Evolutionary conservation across 2,329 filamentous ascomycete species (phyloP).

Genomic region (Mycosphaerelloides madeirae): DNA sequence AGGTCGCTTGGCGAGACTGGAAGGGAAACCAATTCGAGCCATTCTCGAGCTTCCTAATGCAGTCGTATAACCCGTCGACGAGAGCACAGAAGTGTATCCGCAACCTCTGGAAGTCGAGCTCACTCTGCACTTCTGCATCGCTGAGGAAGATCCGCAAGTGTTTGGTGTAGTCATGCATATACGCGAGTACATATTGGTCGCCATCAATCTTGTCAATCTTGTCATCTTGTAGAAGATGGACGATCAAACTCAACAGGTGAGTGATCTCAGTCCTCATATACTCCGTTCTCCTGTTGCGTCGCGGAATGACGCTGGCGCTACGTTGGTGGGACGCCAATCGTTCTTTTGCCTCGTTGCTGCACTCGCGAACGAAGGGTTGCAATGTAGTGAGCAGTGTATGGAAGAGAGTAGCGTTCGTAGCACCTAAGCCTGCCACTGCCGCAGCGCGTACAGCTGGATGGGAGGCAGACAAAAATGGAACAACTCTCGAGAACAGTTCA

Average conservation of each 20-base stretch:
- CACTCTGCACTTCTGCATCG: slow-evolving; percentile 88
- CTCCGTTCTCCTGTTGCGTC: slow-evolving; percentile 78
- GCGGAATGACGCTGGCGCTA: slow-evolving; percentile 68
- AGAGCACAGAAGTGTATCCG: slow-evolving; percentile 91
- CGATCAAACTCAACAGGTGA: slow-evolving; percentile 90
- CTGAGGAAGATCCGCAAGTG: slow-evolving; percentile 92
- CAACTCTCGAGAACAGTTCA: slow-evolving; percentile 84
- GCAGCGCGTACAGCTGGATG: slow-evolving; percentile 81
- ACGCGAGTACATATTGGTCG: slow-evolving; percentile 77
- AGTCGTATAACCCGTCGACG: slow-evolving; percentile 87
- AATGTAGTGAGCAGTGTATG: slow-evolving; percentile 84
- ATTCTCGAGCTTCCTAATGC: slow-evolving; percentile 78
- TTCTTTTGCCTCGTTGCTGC: slow-evolving; percentile 81
- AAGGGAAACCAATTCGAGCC: slow-evolving; percentile 95
- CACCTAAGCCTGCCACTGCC: slow-evolving; percentile 85
- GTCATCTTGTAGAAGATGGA: slow-evolving; percentile 67
- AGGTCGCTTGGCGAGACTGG: slow-evolving; percentile 89
- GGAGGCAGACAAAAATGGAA: slow-evolving; percentile 76
- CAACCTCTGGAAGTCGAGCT: slow-evolving; percentile 89
- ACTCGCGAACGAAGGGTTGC: slow-evolving; percentile 77
- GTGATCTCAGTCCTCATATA: slow-evolving; percentile 88
- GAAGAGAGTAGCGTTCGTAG: slow-evolving; percentile 92
- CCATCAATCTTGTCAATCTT: slow-evolving; percentile 68
- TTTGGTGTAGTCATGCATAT: slow-evolving; percentile 82
- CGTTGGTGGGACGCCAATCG: slow-evolving; percentile 73